Base-by-base conservation (phyloP, 2,329 filamentous ascomycete species). In the Ceratocystis cacaofunesta region DNA sequence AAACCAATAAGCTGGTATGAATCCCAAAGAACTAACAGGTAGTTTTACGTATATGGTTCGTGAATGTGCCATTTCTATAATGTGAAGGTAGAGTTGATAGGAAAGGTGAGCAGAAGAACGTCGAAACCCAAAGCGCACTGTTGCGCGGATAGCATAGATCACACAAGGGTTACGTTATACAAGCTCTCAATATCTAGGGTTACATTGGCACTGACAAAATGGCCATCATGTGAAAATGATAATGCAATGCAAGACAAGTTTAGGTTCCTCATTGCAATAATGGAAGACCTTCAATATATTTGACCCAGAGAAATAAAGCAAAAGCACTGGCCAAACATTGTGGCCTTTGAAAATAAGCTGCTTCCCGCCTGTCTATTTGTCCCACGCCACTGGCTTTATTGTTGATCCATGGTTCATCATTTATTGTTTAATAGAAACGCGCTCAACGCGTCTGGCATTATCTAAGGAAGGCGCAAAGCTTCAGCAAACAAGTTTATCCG, bases 31-130 rank as follows among this genome's bases (percentile, higher is more conserved):
- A 68, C 69, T 3, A 74, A 71, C 60, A 67, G 74, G 67, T 71
- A 71, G 32, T 74, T 12, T 36, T 36, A 36, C 73, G 73, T 75
- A 73, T 65, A 28, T 52, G 28, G 62, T 69, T 19, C 72, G 72
- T 67, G 72, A 71, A 36, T 36, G 32, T 12, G 3, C 10, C 32
- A 12, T 12, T 36, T 12, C 8, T 12, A 36, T 36, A 3, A 3
- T 10, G 3, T 12, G 32, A 36, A 36, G 1, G 8, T 7, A 36
- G 8, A 8, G 10, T 36, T 12, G 10, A 12, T 36, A 2, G 7
- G 32, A 32, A 32, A 8, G 7, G 32, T 8, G 32, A 8, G 32
- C 1, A 7, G 7, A 36, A 36, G 3, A 41, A 4, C 12, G 3
- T 12, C 3, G 1, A 10, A 36, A 3, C 7, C 10, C 3, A 0